Conservation (phyloP, 2,329 filamentous ascomycete species). For the Calonectria crousiana region DNA sequence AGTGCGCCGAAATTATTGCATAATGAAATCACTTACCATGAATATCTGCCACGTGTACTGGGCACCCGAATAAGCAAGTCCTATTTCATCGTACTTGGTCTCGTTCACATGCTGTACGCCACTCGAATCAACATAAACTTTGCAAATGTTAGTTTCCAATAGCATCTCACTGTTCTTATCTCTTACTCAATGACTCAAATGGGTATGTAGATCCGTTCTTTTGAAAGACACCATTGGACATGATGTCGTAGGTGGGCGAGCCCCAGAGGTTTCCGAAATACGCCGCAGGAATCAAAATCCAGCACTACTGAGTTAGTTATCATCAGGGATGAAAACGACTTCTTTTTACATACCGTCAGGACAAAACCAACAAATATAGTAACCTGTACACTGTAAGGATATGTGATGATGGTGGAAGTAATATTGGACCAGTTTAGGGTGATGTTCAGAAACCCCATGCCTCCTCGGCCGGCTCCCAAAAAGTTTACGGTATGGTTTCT, state of each 20-base stretch:
- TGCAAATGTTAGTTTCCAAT: neutral
- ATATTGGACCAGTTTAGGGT: conserved; percentile 73
- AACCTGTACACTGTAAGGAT: conserved; percentile 71
- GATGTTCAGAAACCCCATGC: conserved; percentile 72
- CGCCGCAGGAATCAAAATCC: conserved; percentile 69
- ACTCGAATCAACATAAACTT: conserved; percentile 27
- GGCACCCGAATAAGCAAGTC: conserved; percentile 68
- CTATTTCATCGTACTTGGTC: conserved; percentile 60
- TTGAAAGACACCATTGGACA: conserved; percentile 68
- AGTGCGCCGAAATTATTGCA: neutral
- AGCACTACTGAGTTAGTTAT: conserved; percentile 52
- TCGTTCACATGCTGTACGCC: conserved; percentile 60
- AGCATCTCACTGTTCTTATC: fast-evolving
- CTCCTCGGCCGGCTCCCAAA: conserved; percentile 70
- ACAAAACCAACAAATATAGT: conserved; percentile 67
- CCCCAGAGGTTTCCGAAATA: conserved; percentile 68
- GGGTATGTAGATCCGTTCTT: conserved; percentile 16
- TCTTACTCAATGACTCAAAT: conserved; percentile 42
- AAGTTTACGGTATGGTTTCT: conserved; percentile 70
- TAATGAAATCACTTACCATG: conserved; percentile 52
- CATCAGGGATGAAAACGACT: neutral
- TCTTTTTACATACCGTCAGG: conserved; percentile 46
- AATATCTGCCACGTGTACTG: conserved; percentile 70
- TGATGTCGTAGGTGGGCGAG: conserved; percentile 63
- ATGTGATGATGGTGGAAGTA: conserved; percentile 61